Percentiles rank a stretch among this genome's conserved stretches.
Evolutionary conservation across 1,284 basidiomycete genomes (phyloP).

Genomic region (Trichosporon coremiiforme): DNA sequence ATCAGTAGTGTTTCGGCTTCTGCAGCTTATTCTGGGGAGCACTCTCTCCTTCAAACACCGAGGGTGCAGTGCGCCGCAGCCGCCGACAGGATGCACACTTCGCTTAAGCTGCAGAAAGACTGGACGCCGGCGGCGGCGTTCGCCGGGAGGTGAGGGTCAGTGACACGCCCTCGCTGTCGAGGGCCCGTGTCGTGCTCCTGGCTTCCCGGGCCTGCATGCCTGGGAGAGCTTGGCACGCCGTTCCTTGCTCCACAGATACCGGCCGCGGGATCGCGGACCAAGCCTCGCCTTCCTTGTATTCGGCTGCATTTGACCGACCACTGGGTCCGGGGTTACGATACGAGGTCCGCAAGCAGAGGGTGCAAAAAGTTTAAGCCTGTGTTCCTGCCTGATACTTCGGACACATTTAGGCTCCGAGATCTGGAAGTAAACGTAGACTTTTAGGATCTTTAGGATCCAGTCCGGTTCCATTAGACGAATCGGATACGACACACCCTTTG

Average conservation of each 20-base stretch:
- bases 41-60: neutral
- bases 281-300: neutral
- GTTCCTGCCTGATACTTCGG: neutral
- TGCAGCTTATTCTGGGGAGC: neutral
- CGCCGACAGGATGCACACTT: neutral
- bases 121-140: neutral
- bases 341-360: neutral
- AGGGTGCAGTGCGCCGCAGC: neutral
- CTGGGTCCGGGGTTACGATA: neutral
- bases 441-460: neutral
- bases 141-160: neutral
- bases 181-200: neutral
- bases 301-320: neutral
- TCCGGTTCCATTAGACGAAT: neutral
- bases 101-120: neutral
- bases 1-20: neutral
- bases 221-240: neutral
- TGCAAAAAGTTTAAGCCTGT: neutral
- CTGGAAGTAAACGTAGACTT: neutral
- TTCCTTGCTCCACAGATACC: neutral
- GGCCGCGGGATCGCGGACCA: neutral
- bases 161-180: neutral
- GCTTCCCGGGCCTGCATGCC: neutral
- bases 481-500: neutral
- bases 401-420: conserved; percentile 15